phyloP scores from a whole-genome alignment of 2,329 filamentous ascomycete genomes.

The Ophioceras dolichostomum region DNA sequence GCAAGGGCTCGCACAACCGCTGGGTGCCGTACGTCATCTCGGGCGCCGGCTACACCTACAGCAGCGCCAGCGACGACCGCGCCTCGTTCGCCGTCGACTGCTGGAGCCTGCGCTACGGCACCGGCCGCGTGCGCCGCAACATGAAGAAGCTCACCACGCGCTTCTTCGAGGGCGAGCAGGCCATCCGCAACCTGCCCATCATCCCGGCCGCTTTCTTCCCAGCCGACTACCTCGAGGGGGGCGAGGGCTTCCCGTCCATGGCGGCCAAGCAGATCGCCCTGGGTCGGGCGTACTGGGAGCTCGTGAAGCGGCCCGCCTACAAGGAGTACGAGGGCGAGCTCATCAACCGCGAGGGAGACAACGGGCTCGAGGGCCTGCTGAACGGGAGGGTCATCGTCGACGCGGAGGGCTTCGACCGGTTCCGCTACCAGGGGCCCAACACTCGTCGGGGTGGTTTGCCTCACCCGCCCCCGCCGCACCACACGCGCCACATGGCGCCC shows the following conservation, averaged over 20 bases:
- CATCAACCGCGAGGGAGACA: constrained; percentile 15
- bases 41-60: constrained; percentile 10
- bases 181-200: constrained; percentile 25
- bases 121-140: constrained; percentile 20
- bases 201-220: constrained; percentile 30
- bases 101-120: constrained; percentile 27
- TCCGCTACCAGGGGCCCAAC: constrained; percentile 15
- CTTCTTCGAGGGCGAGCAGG: constrained; percentile 29
- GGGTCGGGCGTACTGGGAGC: constrained; percentile 33
- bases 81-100: constrained; percentile 17
- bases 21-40: constrained; percentile 30
- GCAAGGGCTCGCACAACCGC: constrained; percentile 20
- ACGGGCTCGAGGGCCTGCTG: constrained; percentile 10
- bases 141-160: constrained; percentile 23
- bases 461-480: constrained; percentile 5
- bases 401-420: constrained; percentile 26
- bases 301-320: constrained; percentile 30
- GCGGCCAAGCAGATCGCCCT: constrained; percentile 24
- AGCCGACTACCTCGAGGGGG: constrained; percentile 16
- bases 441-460: no score
- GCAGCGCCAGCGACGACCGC: constrained; percentile 1
- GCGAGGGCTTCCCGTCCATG: constrained; percentile 15
- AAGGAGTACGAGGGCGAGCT: constrained; percentile 32
- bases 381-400: constrained; percentile 29
- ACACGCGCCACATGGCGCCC: constrained; percentile 5